phyloP scores from a whole-genome alignment of 192 early-diverging fungal species.

The Podila epicladia region DNA sequence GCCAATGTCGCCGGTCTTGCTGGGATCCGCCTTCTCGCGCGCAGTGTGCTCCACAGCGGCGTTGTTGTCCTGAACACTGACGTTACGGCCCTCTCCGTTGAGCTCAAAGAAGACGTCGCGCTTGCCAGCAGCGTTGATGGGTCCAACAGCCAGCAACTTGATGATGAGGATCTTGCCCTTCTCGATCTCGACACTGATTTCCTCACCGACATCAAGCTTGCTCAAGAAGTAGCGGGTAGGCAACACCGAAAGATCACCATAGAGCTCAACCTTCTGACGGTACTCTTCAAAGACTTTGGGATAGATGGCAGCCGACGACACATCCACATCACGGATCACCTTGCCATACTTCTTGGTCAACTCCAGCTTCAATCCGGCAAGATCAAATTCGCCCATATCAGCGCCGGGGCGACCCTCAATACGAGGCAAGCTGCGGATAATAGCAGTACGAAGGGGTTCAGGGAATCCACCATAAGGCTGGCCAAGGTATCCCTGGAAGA shows the following conservation, averaged over 20 bases:
- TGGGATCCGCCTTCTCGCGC: constrained; percentile 81
- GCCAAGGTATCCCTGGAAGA: constrained; percentile 96
- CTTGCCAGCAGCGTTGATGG: constrained; percentile 75
- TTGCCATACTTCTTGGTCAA: constrained; percentile 86
- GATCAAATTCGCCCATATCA: constrained; percentile 80
- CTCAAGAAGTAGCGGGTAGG: constrained; percentile 93
- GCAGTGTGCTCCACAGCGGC: constrained; percentile 70
- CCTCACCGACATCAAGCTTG: constrained; percentile 88
- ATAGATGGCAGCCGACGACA: constrained; percentile 90
- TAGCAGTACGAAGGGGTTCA: constrained; percentile 84
- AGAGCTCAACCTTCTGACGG: constrained; percentile 74
- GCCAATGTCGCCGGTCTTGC: constrained; percentile 83
- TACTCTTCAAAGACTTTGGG: constrained; percentile 94
- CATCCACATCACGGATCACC: constrained; percentile 85
- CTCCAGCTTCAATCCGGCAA: constrained; percentile 75
- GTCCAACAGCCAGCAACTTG: constrained; percentile 89
- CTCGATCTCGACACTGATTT: constrained; percentile 88
- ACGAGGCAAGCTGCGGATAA: constrained; percentile 79
- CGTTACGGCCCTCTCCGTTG: constrained; percentile 93
- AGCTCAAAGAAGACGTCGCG: constrained; percentile 97
- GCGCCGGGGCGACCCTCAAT: constrained; percentile 91
- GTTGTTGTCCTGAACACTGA: constrained; percentile 74
- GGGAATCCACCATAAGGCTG: constrained; percentile 96
- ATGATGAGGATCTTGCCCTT: constrained; percentile 92
- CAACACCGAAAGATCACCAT: constrained; percentile 88